Base-by-base conservation (phyloP, 2,329 filamentous ascomycete species). In the Chrysosporium queenslandicum region DNA sequence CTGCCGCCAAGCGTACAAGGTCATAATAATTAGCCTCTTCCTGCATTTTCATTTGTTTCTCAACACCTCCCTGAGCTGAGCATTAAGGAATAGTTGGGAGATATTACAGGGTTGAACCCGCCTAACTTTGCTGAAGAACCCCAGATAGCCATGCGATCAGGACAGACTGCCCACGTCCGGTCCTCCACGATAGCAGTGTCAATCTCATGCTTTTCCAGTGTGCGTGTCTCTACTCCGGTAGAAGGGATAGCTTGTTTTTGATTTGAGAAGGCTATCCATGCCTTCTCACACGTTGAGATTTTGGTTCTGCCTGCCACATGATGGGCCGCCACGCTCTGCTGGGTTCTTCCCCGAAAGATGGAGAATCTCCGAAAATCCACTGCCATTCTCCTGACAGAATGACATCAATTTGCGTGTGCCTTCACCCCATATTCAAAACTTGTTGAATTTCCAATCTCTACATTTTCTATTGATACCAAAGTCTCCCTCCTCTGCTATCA, bases 261-360 rank as follows among this genome's bases (percentile, higher is more conserved):
- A n/a, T n/a, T n/a, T n/a, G n/a, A n/a, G n/a, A n/a, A n/a, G n/a
- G n/a, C 20, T n/a, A 25, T 25, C 30, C 45, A 47, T 37, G 30
- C 45, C 32, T n/a, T 41, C 20, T 25, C 20, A 9, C 43, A 21
- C 25, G 12, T 47, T 21, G 18, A 23, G 32, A 47, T 47, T 34
- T 36, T 36, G 45, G 29, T 37, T 47, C 32, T 47, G 45, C 16
- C 45, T 37, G 20, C 45, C 45, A 47, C 45, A 36, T 25, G 30
- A 47, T 47, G 20, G 30, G 21, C 45, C 12, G 30, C 45, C 45
- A 47, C 12, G 45, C 45, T 37, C 6, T 21, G 30, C 30, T 16
- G 11, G 45, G 45, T 23, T 36, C 20, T 18, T 23, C n/a, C 16
- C 29, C n/a, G 14, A 37, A 36, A 3, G 27, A 27, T 34, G 20